These are phyloP conservation scores for Penicillium paneum DNA, from an alignment of 2,329 filamentous ascomycete species.

Conservation along the genomic window DNA sequence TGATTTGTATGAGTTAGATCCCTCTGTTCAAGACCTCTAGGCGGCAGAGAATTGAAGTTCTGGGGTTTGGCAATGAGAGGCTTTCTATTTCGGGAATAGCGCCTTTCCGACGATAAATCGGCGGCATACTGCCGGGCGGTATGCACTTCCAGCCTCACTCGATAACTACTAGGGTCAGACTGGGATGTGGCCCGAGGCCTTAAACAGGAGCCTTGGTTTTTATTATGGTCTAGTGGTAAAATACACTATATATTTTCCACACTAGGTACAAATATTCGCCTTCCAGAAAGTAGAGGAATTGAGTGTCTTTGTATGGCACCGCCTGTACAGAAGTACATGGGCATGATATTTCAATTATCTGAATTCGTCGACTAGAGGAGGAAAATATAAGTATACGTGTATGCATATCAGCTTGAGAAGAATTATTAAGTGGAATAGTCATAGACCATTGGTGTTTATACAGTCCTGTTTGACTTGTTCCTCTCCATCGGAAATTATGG, in stretches of 20 bases:
- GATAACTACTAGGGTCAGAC: no score
- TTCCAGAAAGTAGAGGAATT: not conserved
- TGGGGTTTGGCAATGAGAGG: constrained; percentile 14
- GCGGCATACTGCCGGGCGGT: constrained; percentile 14
- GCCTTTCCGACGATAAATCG: constrained; percentile 5
- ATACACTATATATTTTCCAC: no score
- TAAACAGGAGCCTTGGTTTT: no score
- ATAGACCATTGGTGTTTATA: not conserved
- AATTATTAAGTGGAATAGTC: not conserved
- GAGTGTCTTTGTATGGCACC: no score
- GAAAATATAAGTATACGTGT: not conserved
- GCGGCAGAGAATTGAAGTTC: constrained; percentile 16
- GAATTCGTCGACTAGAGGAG: not conserved
- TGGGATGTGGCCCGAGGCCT: no score
- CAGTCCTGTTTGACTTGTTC: not conserved
- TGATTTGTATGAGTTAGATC: not conserved
- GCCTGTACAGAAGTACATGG: rapidly evolving
- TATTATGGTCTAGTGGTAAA: no score
- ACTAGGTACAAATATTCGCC: not conserved
- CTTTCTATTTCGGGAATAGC: constrained; percentile 21
- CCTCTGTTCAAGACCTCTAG: constrained; percentile 15
- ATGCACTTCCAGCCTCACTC: not conserved
- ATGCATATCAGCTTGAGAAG: not conserved
- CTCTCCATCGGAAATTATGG: not conserved
- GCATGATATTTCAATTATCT: not conserved